A percentile compares a stretch with the other conserved stretches of the same genome.
Conservation (phyloP, 1,139 yeast species). For the Eremothecium sinecaudum region DNA sequence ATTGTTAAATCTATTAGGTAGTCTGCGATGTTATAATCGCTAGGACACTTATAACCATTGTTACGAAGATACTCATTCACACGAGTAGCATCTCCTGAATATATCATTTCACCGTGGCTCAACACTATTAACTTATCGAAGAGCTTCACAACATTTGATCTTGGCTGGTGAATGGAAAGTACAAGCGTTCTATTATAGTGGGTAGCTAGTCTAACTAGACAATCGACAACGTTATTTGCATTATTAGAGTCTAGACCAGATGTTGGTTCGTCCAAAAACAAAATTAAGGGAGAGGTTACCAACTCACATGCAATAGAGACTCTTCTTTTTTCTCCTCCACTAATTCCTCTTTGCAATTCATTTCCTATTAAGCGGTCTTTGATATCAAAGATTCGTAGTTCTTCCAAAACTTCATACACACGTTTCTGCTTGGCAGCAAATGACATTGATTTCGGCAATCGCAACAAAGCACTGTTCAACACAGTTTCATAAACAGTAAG, state of each 20-base stretch:
- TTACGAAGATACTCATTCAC: slow-evolving; percentile 65
- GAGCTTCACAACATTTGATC: slow-evolving; percentile 85
- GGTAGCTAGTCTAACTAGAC: slow-evolving; percentile 68
- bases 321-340: slow-evolving; percentile 88
- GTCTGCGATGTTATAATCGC: slow-evolving; percentile 89
- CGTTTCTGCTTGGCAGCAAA: slow-evolving; percentile 62
- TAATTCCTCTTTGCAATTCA: slow-evolving; percentile 82
- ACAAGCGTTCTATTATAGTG: slow-evolving; percentile 79
- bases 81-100: slow-evolving; percentile 71
- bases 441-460: slow-evolving; percentile 76
- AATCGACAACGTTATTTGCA: slow-evolving; percentile 84
- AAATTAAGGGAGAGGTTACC: slow-evolving; percentile 73
- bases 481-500: slow-evolving; percentile 93
- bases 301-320: slow-evolving; percentile 86
- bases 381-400: slow-evolving; percentile 71
- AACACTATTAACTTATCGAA: slow-evolving; percentile 75
- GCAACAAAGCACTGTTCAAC: slow-evolving; percentile 76
- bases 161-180: slow-evolving; percentile 94
- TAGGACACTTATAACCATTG: slow-evolving; percentile 76
- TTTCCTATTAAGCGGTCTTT: slow-evolving; percentile 84
- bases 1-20: slow-evolving; percentile 85
- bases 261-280: slow-evolving; percentile 84
- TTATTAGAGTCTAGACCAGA: slow-evolving; percentile 91
- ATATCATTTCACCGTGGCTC: slow-evolving; percentile 78
- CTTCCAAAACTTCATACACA: slow-evolving; percentile 76